Evolutionary conservation across 345 rosid species (phyloP).

Genomic region (Litchi chinensis): DNA sequence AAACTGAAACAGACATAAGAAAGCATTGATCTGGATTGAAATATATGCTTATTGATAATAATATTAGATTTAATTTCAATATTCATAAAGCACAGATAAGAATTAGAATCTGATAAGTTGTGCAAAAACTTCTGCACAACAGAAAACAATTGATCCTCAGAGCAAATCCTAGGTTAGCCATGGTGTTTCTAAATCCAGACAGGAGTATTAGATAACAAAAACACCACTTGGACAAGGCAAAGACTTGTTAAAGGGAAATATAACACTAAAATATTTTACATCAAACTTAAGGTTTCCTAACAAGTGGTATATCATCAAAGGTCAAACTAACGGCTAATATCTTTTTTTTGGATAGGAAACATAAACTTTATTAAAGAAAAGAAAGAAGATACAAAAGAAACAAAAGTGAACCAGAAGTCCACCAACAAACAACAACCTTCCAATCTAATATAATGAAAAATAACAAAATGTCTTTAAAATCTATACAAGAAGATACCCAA

Average conservation of each 20-base stretch:
- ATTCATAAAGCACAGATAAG: not conserved
- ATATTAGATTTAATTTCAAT: not conserved
- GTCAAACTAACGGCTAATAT: not conserved
- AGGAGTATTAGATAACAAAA: not conserved
- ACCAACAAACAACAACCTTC: no score
- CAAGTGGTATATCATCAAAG: not conserved
- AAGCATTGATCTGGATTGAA: not conserved
- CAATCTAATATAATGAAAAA: no score
- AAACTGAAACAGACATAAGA: not conserved
- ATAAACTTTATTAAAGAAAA: no score
- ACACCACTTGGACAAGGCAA: not conserved
- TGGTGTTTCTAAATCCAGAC: slow-evolving; percentile 13
- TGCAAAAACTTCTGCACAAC: not conserved
- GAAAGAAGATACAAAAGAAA: no score
- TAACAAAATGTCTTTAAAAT: no score
- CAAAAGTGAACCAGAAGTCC: no score
- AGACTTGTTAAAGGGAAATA: not conserved
- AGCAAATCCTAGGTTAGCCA: slow-evolving; percentile 1
- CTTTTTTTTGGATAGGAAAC: no score
- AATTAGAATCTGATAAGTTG: not conserved
- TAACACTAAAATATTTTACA: not conserved
- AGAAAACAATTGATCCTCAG: not conserved
- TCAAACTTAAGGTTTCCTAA: not conserved
- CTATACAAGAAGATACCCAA: no score
- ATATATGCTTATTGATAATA: not conserved